A percentile compares a stretch with the other conserved stretches of the same genome.
These are phyloP conservation scores for Euclidium syriacum DNA, from an alignment of 345 rosid genomes.

Conservation along the genomic window DNA sequence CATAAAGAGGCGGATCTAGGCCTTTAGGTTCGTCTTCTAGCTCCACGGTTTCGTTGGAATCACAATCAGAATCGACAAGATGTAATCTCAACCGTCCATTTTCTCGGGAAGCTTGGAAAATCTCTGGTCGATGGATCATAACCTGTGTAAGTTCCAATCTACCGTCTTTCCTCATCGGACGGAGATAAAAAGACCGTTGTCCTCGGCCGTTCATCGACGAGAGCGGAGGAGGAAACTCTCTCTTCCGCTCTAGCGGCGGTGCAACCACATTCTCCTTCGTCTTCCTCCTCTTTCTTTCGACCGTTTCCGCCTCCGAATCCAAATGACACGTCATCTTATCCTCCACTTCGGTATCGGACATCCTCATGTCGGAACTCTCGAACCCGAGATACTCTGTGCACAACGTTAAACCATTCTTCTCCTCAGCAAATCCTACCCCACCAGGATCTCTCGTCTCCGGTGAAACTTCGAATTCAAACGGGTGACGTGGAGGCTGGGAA, in stretches of 20 bases:
- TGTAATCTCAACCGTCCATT: slow-evolving; percentile 68
- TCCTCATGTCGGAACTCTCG: slow-evolving; percentile 66
- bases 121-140: slow-evolving; percentile 51
- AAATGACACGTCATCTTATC: not conserved
- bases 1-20: not conserved
- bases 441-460: slow-evolving; percentile 32
- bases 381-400: slow-evolving; percentile 88
- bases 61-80: slow-evolving; percentile 27
- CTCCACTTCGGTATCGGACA: slow-evolving; percentile 32
- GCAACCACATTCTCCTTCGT: slow-evolving; percentile 17
- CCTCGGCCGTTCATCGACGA: slow-evolving; percentile 58
- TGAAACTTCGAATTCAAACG: slow-evolving; percentile 19
- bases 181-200: slow-evolving; percentile 54
- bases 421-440: slow-evolving; percentile 40
- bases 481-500: not conserved
- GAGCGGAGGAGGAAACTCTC: slow-evolving; percentile 53
- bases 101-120: slow-evolving; percentile 47
- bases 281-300: slow-evolving; percentile 13
- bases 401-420: slow-evolving; percentile 52
- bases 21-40: slow-evolving; percentile 23
- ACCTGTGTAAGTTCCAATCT: slow-evolving; percentile 62
- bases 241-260: slow-evolving; percentile 29
- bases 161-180: slow-evolving; percentile 60
- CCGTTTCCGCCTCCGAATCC: not conserved
- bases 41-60: not conserved